Conservation (phyloP, 2,329 filamentous ascomycete genomes). For the Blumeriella jaapii region DNA sequence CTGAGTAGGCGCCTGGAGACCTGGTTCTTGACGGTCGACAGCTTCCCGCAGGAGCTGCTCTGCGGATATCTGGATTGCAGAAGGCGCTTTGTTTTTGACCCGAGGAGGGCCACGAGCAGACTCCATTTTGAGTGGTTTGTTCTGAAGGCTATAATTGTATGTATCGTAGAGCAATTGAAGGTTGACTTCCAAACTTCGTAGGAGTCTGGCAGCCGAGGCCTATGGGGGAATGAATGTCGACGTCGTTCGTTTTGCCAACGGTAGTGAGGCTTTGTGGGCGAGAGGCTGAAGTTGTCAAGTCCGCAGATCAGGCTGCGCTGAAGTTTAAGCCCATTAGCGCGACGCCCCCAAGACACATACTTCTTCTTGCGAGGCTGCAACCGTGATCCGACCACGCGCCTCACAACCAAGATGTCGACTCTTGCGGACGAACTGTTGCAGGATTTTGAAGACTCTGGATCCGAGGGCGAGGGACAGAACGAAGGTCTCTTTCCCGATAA, state of each 20-base stretch:
- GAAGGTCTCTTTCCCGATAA: conserved; percentile 33
- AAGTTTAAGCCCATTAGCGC: conserved; percentile 1
- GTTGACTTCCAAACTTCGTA: not conserved
- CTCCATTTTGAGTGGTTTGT: conserved; percentile 54
- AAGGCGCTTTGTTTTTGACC: conserved; percentile 98
- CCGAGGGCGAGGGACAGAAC: conserved; percentile 53
- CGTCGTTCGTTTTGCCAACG: not conserved
- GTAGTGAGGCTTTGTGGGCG: not conserved
- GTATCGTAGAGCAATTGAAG: not conserved
- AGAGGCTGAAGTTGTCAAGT: conserved; percentile 1
- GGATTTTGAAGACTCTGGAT: conserved; percentile 79
- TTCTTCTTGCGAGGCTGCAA: conserved; percentile 2
- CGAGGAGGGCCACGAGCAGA: conserved; percentile 78
- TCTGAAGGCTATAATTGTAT: not conserved
- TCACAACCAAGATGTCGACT: conserved; percentile 57
- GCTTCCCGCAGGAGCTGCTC: conserved; percentile 96
- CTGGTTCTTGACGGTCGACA: conserved; percentile 87
- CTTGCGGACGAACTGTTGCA: conserved; percentile 86
- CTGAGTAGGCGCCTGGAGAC: conserved; percentile 81
- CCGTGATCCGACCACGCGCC: conserved; percentile 2
- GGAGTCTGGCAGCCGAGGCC: too few species aligned
- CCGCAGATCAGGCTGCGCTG: conserved; percentile 2
- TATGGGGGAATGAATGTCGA: too few species aligned
- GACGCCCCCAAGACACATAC: too few species aligned
- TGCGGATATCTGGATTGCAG: conserved; percentile 83